These are phyloP conservation scores for Vicia faba DNA, from an alignment of 306 rosid species.

Conservation along the genomic window DNA sequence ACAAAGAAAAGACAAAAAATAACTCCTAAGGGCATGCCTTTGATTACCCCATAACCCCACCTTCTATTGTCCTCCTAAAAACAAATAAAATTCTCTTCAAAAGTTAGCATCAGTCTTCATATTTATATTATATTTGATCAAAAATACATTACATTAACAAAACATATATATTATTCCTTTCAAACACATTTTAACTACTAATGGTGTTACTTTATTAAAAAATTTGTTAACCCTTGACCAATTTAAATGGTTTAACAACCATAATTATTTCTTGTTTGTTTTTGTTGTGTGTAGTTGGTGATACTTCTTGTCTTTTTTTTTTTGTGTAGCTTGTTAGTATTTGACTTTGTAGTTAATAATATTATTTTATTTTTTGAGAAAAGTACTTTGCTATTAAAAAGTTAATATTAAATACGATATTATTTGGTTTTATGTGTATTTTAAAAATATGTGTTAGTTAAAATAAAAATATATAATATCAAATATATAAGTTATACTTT, in stretches of 20 bases:
- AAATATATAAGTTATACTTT: no score
- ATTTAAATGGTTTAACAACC: background rate
- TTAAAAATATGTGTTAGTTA: no score
- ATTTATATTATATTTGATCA: background rate
- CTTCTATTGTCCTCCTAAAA: constrained; percentile 36
- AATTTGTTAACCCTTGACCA: background rate
- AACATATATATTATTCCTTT: constrained; percentile 8
- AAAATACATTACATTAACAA: background rate
- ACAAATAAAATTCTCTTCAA: constrained; percentile 20
- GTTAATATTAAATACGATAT: no score
- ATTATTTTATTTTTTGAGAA: no score
- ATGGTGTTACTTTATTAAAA: background rate
- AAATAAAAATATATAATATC: no score
- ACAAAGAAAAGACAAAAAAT: constrained; percentile 49
- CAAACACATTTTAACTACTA: constrained; percentile 1
- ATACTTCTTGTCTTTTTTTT: no score
- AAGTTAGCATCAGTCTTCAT: constrained; percentile 6
- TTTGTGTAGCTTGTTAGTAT: no score
- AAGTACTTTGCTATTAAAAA: no score
- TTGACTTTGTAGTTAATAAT: no score
- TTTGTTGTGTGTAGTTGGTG: no score
- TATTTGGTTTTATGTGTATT: no score
- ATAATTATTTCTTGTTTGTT: no score
- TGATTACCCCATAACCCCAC: constrained; percentile 44
- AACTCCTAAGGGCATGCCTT: constrained; percentile 35